phyloP scores from a whole-genome alignment of 169 alveolate genomes.

The Plasmodium vivax region DNA sequence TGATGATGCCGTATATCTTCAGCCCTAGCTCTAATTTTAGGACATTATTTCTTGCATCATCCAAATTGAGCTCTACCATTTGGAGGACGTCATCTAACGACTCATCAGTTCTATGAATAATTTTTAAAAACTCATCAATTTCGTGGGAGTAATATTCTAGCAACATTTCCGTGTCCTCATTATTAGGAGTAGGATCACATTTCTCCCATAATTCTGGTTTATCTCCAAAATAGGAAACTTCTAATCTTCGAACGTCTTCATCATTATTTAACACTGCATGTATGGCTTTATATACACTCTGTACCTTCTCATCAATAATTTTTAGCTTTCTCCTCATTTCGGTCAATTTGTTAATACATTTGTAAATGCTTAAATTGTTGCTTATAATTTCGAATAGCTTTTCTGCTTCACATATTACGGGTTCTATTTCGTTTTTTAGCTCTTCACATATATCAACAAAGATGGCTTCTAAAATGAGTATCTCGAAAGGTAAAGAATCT shows the following conservation, averaged over 20 bases:
- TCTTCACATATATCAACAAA: slow-evolving; percentile 79
- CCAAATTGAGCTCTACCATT: slow-evolving; percentile 85
- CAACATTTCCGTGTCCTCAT: slow-evolving; percentile 83
- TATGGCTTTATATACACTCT: slow-evolving; percentile 82
- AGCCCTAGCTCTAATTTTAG: slow-evolving; percentile 85
- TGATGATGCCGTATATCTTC: slow-evolving; percentile 83
- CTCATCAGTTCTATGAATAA: slow-evolving; percentile 79
- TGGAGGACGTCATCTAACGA: slow-evolving; percentile 87
- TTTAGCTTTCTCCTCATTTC: slow-evolving; percentile 80
- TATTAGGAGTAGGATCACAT: slow-evolving; percentile 77
- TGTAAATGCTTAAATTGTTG: slow-evolving; percentile 76
- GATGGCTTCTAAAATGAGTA: slow-evolving; percentile 79
- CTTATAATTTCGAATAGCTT: slow-evolving; percentile 76
- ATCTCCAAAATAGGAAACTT: slow-evolving; percentile 81
- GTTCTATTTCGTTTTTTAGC: slow-evolving; percentile 77
- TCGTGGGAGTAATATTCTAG: slow-evolving; percentile 86
- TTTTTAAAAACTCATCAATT: slow-evolving; percentile 82
- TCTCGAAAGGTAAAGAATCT: slow-evolving; percentile 78
- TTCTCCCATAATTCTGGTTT: slow-evolving; percentile 81
- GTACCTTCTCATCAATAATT: slow-evolving; percentile 77
- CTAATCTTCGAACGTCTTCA: slow-evolving; percentile 81
- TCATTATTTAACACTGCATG: slow-evolving; percentile 81
- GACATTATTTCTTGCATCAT: slow-evolving; percentile 84
- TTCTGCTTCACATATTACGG: slow-evolving; percentile 78
- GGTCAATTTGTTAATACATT: slow-evolving; percentile 78